Conservation (phyloP, 495 filamentous ascomycete species). For the Penicillium longicatenatum region DNA sequence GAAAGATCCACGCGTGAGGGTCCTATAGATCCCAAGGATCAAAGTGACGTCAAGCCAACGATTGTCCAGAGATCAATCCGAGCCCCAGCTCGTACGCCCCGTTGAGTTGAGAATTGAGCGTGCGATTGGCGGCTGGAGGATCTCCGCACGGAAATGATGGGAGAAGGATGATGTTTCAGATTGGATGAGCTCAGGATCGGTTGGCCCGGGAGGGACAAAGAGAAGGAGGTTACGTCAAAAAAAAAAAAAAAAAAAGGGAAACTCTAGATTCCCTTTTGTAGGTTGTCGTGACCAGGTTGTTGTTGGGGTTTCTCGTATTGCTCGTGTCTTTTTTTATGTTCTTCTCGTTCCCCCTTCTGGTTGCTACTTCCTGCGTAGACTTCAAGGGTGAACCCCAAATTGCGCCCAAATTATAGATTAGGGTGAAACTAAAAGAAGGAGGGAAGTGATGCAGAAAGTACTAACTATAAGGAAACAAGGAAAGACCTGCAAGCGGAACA, state of each 20-base stretch:
- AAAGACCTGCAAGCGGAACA: constrained; percentile 1
- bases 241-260: neutral
- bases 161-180: constrained; percentile 28
- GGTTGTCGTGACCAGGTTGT: neutral
- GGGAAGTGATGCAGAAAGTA: neutral
- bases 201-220: constrained; percentile 25
- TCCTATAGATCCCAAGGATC: constrained; percentile 13
- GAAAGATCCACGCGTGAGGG: neutral
- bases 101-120: constrained; percentile 24
- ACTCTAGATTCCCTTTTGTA: neutral
- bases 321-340: neutral
- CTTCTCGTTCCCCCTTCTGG: neutral
- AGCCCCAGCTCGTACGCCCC: constrained; percentile 23
- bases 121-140: constrained; percentile 29
- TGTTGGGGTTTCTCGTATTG: neutral
- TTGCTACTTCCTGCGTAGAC: constrained; percentile 1
- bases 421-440: neutral
- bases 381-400: neutral
- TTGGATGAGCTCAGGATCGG: constrained; percentile 24
- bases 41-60: constrained; percentile 33
- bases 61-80: constrained; percentile 28
- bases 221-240: constrained; percentile 7
- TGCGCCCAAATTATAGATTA: neutral
- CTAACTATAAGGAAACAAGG: neutral
- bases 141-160: constrained; percentile 28